These are phyloP conservation scores for Penicillium sp. DNA, from an alignment of 2,329 filamentous ascomycete species.

Conservation along the genomic window DNA sequence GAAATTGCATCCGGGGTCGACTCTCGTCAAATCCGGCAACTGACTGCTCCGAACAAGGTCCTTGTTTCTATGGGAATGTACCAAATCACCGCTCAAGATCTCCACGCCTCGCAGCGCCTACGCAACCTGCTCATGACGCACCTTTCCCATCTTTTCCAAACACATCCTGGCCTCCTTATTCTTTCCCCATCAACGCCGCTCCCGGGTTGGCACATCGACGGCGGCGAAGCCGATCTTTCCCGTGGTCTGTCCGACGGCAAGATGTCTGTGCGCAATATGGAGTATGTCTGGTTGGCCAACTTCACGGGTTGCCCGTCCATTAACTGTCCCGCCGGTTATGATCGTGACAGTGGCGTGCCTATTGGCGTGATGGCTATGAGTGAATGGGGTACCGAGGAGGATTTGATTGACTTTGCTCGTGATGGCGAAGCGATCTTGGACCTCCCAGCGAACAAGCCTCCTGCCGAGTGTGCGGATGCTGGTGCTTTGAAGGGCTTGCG, in stretches of 20 bases:
- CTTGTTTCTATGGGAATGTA: constrained; percentile 61
- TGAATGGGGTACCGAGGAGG: constrained; percentile 56
- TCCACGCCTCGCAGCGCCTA: constrained; percentile 69
- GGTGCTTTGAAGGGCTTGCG: constrained; percentile 23
- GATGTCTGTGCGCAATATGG: constrained; percentile 71
- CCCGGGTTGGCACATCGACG: constrained; percentile 67
- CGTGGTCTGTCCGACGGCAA: constrained; percentile 72
- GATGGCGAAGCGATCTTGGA: constrained; percentile 52
- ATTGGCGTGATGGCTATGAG: constrained; percentile 55
- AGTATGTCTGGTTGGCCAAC: constrained; percentile 83
- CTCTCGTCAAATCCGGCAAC: constrained; percentile 51
- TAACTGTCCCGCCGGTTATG: constrained; percentile 71
- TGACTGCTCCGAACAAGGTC: constrained; percentile 67
- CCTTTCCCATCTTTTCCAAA: constrained; percentile 66
- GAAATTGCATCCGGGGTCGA: constrained; percentile 60
- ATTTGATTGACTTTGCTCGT: constrained; percentile 52
- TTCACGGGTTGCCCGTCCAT: constrained; percentile 75
- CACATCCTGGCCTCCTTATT: constrained; percentile 72
- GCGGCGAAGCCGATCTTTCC: constrained; percentile 59
- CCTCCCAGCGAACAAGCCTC: constrained; percentile 19
- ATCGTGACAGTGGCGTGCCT: constrained; percentile 44
- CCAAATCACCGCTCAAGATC: constrained; percentile 66
- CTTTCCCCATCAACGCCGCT: constrained; percentile 74
- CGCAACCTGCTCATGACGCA: constrained; percentile 76
- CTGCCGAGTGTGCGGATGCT: constrained; percentile 6